These are phyloP conservation scores for Phaseolus lunatus DNA, from an alignment of 306 rosid genomes.

Conservation along the genomic window DNA sequence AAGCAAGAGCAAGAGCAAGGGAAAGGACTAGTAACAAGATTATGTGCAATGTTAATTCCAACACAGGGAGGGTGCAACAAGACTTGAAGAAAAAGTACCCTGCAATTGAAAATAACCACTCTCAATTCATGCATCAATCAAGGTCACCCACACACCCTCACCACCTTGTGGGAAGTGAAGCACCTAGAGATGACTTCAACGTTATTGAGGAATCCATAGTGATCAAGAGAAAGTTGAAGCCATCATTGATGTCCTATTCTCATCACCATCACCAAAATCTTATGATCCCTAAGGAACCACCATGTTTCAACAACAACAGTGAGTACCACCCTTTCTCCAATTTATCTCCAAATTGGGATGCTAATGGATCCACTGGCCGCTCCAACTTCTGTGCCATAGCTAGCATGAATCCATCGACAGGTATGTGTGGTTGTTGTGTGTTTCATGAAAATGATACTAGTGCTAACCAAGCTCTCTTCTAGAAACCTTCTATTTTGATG, in stretches of 20 bases:
- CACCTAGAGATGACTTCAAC: slow-evolving; percentile 45
- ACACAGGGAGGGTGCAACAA: slow-evolving; percentile 7
- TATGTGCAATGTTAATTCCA: slow-evolving; percentile 31
- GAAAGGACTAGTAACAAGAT: slow-evolving; percentile 77
- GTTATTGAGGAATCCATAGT: slow-evolving; percentile 56
- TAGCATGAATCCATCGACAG: slow-evolving; percentile 56
- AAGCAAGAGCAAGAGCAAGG: slow-evolving; percentile 89
- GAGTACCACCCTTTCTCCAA: slow-evolving; percentile 56
- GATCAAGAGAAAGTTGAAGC: slow-evolving; percentile 60
- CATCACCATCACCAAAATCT: slow-evolving; percentile 45
- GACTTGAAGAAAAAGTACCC: slow-evolving; percentile 46
- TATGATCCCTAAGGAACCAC: slow-evolving; percentile 54
- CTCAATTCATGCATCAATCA: slow-evolving; percentile 35
- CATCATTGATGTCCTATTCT: slow-evolving; percentile 32
- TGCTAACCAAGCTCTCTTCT: not conserved
- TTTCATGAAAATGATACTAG: slow-evolving; percentile 13
- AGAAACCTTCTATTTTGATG: slow-evolving; percentile 1
- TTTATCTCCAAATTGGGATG: slow-evolving; percentile 74
- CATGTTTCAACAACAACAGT: slow-evolving; percentile 49
- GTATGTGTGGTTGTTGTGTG: slow-evolving; percentile 24
- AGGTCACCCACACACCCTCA: slow-evolving; percentile 40
- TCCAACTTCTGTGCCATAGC: slow-evolving; percentile 56
- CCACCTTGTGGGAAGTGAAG: slow-evolving; percentile 26
- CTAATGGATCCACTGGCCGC: slow-evolving; percentile 43
- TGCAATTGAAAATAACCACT: slow-evolving; percentile 26